Evolutionary conservation across 2,329 filamentous ascomycete species (phyloP), one percentile per base, ranked within the genome.

Genomic region (Fusarium cyanostomum): DNA sequence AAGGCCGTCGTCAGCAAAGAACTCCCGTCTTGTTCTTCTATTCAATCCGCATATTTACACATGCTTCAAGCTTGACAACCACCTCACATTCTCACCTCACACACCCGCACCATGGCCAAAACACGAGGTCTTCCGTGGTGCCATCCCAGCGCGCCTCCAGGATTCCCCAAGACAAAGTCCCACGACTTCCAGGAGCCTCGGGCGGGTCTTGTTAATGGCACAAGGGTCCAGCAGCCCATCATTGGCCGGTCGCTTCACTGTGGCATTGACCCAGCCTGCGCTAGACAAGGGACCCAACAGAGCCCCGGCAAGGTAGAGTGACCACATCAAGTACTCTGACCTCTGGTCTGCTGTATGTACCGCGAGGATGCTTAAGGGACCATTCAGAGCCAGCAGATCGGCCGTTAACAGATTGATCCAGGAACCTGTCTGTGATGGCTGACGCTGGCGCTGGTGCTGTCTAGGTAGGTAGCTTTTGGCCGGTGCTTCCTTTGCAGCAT

Each of bases 221-320:
- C 54, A 65, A 61, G 64, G 46, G 56, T 27, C 39, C 44, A 27
- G 49, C 44, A 57, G 46, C 39, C 51, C 52, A 34, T 67, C 63
- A 75, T 75, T 75, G 72, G 73, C 52, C 62, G 31, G 52, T 53
- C 49, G 44, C 44, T 48, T 67, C 42, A 51, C 56, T 53, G 61
- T 71, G 66, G 69, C 70, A 74, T 75, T 71, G 69, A 72, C 50
- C 68, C 57, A 62, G 56, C 57, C 59, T 66, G 61, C 71, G 72
- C 73, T 75, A 73, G 66, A 66, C 69, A 67, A 62, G 72, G 72
- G 59, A 43, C 44, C 28, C 24, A 42, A 50, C 34, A 34, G 35
- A 28, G 28, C 59, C 55, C 52, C 50, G 51, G 41, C 43, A 44
- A 43, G 35, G 52, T 57, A 58, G 24, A 67, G 45, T 59, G 67